phyloP scores from a whole-genome alignment of 768 basidiomycete genomes.

The Agaricus subrufescens region DNA sequence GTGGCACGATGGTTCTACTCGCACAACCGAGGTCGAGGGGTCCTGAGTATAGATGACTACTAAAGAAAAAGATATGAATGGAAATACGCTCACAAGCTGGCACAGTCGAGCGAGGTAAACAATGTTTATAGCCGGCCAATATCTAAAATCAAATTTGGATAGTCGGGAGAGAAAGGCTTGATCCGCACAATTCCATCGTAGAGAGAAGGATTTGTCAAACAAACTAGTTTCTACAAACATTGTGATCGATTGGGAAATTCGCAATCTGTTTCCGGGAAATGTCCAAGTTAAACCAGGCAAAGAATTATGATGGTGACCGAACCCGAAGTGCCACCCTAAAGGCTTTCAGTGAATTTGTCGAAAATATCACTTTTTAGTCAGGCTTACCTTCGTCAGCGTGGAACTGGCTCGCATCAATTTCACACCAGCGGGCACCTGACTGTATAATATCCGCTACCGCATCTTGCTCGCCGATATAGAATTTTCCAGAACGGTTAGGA shows the following conservation, averaged over 20 bases:
- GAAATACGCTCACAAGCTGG: not conserved
- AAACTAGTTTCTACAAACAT: too few species aligned
- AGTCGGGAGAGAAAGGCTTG: not conserved
- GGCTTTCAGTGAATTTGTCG: not conserved
- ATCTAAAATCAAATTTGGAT: not conserved
- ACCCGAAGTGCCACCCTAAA: not conserved
- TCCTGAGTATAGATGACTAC: not conserved
- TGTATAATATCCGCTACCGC: not conserved
- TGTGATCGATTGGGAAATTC: too few species aligned
- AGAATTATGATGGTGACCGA: not conserved
- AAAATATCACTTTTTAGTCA: too few species aligned
- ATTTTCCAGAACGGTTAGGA: not conserved
- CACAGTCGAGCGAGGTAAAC: not conserved
- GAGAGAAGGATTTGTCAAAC: too few species aligned
- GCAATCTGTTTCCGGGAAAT: not conserved
- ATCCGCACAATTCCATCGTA: not conserved
- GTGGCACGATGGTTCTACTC: not conserved
- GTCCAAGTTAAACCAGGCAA: not conserved
- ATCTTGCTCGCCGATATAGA: not conserved
- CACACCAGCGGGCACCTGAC: not conserved
- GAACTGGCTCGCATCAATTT: not conserved
- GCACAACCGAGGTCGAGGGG: not conserved
- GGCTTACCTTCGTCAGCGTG: not conserved
- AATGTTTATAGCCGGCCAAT: not conserved
- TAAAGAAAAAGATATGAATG: too few species aligned